These are phyloP conservation scores for maize (Zea mays) DNA, from an alignment of 176 grass and related monocot species.

Conservation along the genomic window DNA sequence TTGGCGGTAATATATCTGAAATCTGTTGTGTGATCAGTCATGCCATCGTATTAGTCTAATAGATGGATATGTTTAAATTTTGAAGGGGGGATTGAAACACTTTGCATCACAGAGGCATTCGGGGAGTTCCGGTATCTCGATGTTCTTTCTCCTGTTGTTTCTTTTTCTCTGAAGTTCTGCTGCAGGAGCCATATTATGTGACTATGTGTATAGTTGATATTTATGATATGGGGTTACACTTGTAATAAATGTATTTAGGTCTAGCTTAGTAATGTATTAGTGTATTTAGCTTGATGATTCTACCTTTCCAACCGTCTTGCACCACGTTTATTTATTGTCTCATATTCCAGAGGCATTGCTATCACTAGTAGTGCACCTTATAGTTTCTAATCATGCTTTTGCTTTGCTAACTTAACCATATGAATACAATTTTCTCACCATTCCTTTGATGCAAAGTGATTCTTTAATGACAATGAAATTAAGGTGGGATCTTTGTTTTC, in stretches of 20 bases:
- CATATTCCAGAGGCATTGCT: not conserved
- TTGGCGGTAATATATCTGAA: conserved; percentile 58
- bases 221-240: conserved; percentile 4
- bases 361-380: conserved; percentile 1
- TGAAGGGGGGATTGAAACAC: conserved; percentile 89
- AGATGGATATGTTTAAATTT: conserved; percentile 20
- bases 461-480: not conserved
- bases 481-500: not conserved
- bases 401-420: no score
- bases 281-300: not conserved
- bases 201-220: not conserved
- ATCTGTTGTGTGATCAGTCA: conserved; percentile 13
- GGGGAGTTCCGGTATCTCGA: conserved; percentile 76
- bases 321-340: conserved; percentile 1
- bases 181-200: not conserved
- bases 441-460: not conserved
- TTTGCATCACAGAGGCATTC: conserved; percentile 85
- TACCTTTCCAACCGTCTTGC: not conserved
- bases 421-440: not conserved
- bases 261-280: not conserved
- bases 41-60: conserved; percentile 23
- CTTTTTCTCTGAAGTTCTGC: not conserved
- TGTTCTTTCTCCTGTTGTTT: conserved; percentile 23
- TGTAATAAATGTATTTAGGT: conserved; percentile 1
- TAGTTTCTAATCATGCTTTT: conserved; percentile 18